Percentiles rank a stretch among this genome's conserved stretches.
Conservation (phyloP, 257 asterid genomes). For the Misopates orontium region DNA sequence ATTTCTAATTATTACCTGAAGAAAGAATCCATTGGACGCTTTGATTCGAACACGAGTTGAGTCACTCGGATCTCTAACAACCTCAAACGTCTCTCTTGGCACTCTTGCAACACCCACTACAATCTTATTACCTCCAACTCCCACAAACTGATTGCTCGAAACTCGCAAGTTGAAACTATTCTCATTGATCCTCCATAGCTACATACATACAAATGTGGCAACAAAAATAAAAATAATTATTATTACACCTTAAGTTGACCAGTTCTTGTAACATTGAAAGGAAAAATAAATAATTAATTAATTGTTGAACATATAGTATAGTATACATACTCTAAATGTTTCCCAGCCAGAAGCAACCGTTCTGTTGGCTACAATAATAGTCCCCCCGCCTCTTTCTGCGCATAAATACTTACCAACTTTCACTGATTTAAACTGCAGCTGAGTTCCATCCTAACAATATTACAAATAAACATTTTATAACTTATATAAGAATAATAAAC, state of each 20-base stretch:
- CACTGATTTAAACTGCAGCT: slow-evolving; percentile 59
- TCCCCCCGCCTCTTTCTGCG: slow-evolving; percentile 81
- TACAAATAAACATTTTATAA: background rate
- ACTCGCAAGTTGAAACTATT: slow-evolving; percentile 59
- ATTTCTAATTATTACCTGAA: too few species aligned
- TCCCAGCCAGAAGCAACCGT: slow-evolving; percentile 78
- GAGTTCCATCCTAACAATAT: slow-evolving; percentile 63
- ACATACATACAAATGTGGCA: background rate
- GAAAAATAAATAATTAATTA: too few species aligned
- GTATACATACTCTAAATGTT: slow-evolving; percentile 59
- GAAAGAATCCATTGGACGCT: slow-evolving; percentile 59
- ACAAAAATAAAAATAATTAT: background rate
- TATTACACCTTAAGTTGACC: too few species aligned
- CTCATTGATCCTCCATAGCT: slow-evolving; percentile 80
- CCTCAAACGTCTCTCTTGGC: slow-evolving; percentile 42
- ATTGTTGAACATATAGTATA: too few species aligned
- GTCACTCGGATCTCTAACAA: slow-evolving; percentile 47
- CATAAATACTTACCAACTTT: slow-evolving; percentile 53
- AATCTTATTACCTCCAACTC: slow-evolving; percentile 38
- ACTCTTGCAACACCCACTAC: slow-evolving; percentile 37
- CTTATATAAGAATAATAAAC: too few species aligned
- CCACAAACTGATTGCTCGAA: slow-evolving; percentile 60
- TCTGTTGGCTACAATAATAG: slow-evolving; percentile 60
- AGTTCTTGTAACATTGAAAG: too few species aligned
- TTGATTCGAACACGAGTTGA: slow-evolving; percentile 49